Evolutionary conservation across 163 green algal genomes (phyloP).

Genomic region (Prototheca cutis): DNA sequence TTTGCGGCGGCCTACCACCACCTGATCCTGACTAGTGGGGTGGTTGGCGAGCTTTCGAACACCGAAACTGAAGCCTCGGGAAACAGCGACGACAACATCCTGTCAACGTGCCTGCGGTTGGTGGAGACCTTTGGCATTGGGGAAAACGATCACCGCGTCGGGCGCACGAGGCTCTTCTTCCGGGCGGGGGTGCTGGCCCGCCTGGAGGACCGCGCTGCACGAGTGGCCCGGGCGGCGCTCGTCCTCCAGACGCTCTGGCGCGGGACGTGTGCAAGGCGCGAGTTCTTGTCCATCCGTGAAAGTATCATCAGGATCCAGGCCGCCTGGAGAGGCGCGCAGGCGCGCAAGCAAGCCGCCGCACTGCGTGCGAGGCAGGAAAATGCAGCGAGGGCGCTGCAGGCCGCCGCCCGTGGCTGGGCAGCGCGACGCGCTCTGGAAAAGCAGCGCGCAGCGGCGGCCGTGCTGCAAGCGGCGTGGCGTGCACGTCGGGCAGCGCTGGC

Average conservation of each 20-base stretch:
- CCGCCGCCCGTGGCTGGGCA: constrained; percentile 30
- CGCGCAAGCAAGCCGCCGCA: constrained; percentile 34
- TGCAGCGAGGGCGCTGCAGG: neutral
- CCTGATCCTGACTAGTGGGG: constrained; percentile 49
- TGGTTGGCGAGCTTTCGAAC: constrained; percentile 45
- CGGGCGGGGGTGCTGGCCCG: constrained; percentile 85
- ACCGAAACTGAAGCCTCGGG: neutral
- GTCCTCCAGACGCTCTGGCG: constrained; percentile 57
- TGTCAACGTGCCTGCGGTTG: constrained; percentile 1
- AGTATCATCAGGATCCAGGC: no score
- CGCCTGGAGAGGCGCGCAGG: constrained; percentile 39
- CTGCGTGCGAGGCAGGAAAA: neutral
- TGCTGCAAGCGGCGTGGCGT: neutral
- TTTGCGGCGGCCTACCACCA: constrained; percentile 96
- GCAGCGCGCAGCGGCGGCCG: constrained; percentile 10
- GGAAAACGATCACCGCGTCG: constrained; percentile 60
- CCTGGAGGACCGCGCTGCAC: constrained; percentile 82
- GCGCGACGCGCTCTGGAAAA: constrained; percentile 55
- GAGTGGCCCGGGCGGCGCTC: constrained; percentile 64
- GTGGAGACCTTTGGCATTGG: constrained; percentile 38
- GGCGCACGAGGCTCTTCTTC: constrained; percentile 86
- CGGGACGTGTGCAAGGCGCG: constrained; percentile 46
- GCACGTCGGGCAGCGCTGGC: neutral
- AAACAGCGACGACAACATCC: neutral
- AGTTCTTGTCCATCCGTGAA: no score